Percentiles rank a stretch among this genome's conserved stretches.
These are phyloP conservation scores for Chaetomium olivaceum DNA, from an alignment of 2,329 filamentous ascomycete species.

Conservation along the genomic window DNA sequence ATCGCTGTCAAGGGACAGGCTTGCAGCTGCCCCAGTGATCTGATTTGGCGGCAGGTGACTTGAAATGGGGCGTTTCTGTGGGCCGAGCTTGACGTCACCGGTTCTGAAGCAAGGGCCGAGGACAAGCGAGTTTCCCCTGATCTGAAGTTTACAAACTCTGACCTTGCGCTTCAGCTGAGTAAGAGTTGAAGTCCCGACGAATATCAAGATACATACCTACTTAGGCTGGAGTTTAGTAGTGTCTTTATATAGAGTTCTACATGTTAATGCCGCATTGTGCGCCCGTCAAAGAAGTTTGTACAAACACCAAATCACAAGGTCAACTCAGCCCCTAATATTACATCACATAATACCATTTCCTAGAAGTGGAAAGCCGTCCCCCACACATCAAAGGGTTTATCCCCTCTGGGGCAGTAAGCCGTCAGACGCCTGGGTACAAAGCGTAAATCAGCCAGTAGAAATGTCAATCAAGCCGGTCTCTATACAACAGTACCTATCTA, in stretches of 20 bases:
- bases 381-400: too few relatives aligned
- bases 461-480: neutral
- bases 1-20: neutral
- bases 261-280: neutral
- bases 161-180: too few relatives aligned
- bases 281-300: neutral
- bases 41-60: neutral
- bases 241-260: neutral
- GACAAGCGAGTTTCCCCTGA: neutral
- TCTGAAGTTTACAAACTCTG: neutral
- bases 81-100: conserved; percentile 5
- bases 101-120: neutral
- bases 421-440: neutral
- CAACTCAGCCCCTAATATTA: neutral
- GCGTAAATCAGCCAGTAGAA: neutral
- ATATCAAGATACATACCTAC: too few relatives aligned
- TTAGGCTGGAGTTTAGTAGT: too few relatives aligned
- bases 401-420: too few relatives aligned
- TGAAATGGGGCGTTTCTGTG: neutral
- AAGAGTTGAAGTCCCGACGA: too few relatives aligned
- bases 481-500: neutral
- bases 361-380: neutral
- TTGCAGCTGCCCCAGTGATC: neutral
- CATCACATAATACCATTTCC: neutral
- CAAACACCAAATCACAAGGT: neutral